These are phyloP conservation scores for Ulota crispa DNA, from an alignment of 225 moss, liverwort and hornwort genomes.

Conservation along the genomic window DNA sequence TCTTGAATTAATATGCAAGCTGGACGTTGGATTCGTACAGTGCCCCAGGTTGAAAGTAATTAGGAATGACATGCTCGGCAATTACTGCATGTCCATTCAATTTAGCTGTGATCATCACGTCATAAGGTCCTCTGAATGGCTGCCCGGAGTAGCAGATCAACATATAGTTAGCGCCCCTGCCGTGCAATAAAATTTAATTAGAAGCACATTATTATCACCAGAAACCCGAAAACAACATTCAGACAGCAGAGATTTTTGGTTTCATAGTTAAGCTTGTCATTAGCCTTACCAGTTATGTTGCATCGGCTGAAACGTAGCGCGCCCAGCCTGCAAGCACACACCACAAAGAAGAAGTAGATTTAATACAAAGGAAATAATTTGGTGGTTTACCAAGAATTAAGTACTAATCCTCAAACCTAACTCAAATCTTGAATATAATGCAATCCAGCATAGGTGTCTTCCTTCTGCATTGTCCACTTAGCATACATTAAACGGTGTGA, in stretches of 20 bases:
- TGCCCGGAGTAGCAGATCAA: slow-evolving; percentile 55
- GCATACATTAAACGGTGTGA: background rate
- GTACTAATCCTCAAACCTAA: background rate
- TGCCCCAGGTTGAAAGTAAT: slow-evolving; percentile 40
- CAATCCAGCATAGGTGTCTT: background rate
- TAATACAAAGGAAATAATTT: background rate
- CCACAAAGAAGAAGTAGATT: background rate
- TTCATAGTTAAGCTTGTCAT: background rate
- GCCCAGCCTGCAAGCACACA: slow-evolving; percentile 27
- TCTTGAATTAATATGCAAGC: slow-evolving; percentile 37
- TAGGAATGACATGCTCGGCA: slow-evolving; percentile 40
- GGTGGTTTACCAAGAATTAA: background rate
- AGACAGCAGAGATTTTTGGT: too few species aligned
- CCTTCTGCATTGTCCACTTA: too few species aligned
- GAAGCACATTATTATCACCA: too few species aligned
- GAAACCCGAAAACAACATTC: background rate
- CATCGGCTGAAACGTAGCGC: slow-evolving; percentile 38
- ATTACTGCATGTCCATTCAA: slow-evolving; percentile 44
- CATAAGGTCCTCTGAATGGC: slow-evolving; percentile 54
- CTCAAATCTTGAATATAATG: background rate
- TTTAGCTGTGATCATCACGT: slow-evolving; percentile 48
- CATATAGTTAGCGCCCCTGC: slow-evolving; percentile 60
- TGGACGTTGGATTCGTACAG: slow-evolving; percentile 52
- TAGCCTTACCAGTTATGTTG: slow-evolving; percentile 49
- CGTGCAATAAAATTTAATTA: background rate